Percentiles rank a stretch among this genome's conserved stretches.
These are phyloP conservation scores for Rhynchospora breviuscula DNA, from an alignment of 176 grass and related monocot species.

Conservation along the genomic window DNA sequence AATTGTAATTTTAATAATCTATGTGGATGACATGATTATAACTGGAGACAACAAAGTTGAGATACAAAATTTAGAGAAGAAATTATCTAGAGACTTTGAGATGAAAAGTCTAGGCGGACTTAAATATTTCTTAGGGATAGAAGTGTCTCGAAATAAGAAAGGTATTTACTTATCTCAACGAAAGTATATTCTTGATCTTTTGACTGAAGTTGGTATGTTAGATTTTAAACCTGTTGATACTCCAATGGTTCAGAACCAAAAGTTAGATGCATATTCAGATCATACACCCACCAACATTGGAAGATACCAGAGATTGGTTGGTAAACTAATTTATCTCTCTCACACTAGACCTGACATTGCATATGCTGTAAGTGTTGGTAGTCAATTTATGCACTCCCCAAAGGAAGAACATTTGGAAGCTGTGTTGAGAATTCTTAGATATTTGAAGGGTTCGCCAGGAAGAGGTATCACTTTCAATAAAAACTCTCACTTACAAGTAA, in stretches of 20 bases:
- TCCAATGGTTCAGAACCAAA: conserved; percentile 7
- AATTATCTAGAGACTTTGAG: neutral
- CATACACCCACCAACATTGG: neutral
- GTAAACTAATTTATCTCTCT: conserved; percentile 11
- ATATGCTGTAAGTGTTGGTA: neutral
- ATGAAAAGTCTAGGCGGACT: neutral
- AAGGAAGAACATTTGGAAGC: neutral
- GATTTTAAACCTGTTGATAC: neutral
- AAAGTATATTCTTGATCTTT: conserved; percentile 1
- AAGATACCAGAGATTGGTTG: neutral
- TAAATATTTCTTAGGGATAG: conserved; percentile 8
- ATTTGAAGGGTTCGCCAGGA: neutral
- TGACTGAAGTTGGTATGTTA: neutral
- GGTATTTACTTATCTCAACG: neutral
- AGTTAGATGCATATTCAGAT: neutral
- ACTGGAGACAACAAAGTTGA: neutral
- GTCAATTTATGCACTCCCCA: neutral
- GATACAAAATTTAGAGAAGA: neutral
- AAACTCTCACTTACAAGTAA: neutral
- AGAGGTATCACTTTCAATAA: neutral
- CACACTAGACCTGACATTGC: conserved; percentile 7
- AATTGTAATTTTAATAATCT: neutral
- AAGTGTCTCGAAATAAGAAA: neutral
- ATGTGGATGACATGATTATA: conserved; percentile 21
- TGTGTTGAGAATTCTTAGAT: neutral